phyloP scores from a whole-genome alignment of 2,329 filamentous ascomycete genomes.

The Beauveria medogensis region DNA sequence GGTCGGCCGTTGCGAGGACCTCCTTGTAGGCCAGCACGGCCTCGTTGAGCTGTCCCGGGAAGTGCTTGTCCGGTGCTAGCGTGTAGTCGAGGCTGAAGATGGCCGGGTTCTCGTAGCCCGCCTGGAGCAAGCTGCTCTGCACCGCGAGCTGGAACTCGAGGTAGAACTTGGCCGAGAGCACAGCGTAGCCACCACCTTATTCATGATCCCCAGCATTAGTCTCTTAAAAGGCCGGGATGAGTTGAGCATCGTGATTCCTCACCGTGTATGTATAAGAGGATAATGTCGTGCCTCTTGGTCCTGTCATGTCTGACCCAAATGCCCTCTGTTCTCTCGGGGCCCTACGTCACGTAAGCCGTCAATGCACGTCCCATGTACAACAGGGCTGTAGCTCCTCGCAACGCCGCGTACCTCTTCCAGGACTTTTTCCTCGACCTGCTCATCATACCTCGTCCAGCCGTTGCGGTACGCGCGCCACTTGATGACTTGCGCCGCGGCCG shows the following conservation, averaged over 20 bases:
- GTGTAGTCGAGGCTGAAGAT: constrained; percentile 77
- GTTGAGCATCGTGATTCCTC: constrained; percentile 17
- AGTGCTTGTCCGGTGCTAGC: constrained; percentile 64
- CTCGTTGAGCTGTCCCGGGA: constrained; percentile 66
- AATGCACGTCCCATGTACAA: neutral
- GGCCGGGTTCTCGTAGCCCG: constrained; percentile 65
- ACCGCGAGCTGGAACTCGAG: constrained; percentile 73
- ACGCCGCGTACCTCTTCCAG: neutral
- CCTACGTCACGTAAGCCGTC: constrained; percentile 8
- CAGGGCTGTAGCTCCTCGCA: no score
- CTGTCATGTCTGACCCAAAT: constrained; percentile 62
- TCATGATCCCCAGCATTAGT: neutral
- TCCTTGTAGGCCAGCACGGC: constrained; percentile 63
- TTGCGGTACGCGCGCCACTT: constrained; percentile 8
- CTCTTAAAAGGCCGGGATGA: neutral
- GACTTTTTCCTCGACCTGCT: constrained; percentile 4
- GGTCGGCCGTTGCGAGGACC: constrained; percentile 49
- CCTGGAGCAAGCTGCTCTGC: constrained; percentile 54
- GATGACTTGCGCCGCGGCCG: neutral
- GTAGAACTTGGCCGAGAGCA: constrained; percentile 79
- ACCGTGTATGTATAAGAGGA: constrained; percentile 80
- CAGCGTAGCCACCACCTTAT: constrained; percentile 71
- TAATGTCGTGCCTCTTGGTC: constrained; percentile 57
- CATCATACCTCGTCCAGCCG: neutral
- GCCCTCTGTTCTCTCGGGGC: constrained; percentile 45